Evolutionary conservation across 257 asterid genomes (phyloP).

Genomic region (Solanum sejunctum): DNA sequence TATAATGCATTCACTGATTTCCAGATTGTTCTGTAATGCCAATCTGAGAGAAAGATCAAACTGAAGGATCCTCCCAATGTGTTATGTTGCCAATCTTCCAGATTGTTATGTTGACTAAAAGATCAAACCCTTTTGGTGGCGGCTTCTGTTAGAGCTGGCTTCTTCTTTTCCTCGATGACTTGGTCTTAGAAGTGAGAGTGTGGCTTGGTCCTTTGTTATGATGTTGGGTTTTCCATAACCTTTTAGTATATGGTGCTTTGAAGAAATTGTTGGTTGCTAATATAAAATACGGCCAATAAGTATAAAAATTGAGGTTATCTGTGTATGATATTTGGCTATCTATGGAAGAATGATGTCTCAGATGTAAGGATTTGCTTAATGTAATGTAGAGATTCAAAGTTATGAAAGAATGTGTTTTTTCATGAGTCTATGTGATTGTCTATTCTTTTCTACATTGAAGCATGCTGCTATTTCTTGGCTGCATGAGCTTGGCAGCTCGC

Average conservation of each 20-base stretch:
- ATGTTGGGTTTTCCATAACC: neutral
- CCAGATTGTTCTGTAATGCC: neutral
- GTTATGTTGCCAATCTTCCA: neutral
- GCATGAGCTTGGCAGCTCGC: neutral
- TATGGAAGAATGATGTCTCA: neutral
- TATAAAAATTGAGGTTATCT: neutral
- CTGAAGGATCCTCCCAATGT: neutral
- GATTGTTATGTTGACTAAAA: neutral
- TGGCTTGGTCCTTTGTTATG: neutral
- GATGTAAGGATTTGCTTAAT: neutral
- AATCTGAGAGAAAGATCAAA: neutral
- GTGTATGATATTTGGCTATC: neutral
- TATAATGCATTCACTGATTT: neutral
- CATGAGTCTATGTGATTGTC: neutral
- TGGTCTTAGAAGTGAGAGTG: neutral
- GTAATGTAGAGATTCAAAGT: neutral
- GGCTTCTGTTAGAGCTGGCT: neutral
- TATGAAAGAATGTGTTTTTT: neutral
- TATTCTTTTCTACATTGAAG: neutral
- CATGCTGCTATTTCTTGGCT: neutral
- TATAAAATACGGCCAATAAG: neutral
- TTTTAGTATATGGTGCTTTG: neutral
- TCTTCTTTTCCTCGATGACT: neutral
- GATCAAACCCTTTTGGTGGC: neutral
- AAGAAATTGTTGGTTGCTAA: neutral